Evolutionary conservation across 2,329 filamentous ascomycete genomes (phyloP), one percentile per base, ranked within the genome.

Genomic region (Colletotrichum truncatum): DNA sequence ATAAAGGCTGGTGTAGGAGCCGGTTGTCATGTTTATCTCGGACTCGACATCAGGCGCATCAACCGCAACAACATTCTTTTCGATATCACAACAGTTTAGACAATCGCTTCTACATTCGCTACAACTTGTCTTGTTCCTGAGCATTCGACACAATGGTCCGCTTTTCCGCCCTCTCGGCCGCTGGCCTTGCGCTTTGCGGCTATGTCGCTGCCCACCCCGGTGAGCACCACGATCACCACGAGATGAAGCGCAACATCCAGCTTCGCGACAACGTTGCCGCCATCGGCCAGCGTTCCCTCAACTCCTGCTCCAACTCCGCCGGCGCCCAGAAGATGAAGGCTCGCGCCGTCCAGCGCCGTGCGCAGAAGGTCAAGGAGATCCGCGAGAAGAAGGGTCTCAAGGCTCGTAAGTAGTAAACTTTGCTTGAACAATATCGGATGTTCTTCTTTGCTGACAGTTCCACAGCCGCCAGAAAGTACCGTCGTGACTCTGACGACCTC

Each of bases 321-420:
- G 74, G 76, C 55, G 74, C 77, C 18, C 76, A 77, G 55, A 77
- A 77, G 21, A 73, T 81, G 32, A 76, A 80, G 69, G 68, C 73
- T 46, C 75, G 76, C n/a, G 78, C 80, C 52, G 71, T 80, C 66
- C 70, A 77, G 64, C 79, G 81, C 38, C 79, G 81, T 53, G 76
- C 74, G 34, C 73, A 77, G 34, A 73, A 74, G 38, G 77, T 80
- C 30, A 73, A 78, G 63, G 71, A 74, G 36, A 70, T 82, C 54
- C 77, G 80, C 43, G 66, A 77, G 68, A 78, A 78, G 73, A 58
- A 51, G 53, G 60, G 60, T 14, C 60, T 63, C 36, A 63, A 38
- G 30, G 8, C 60, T 23, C 60, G 60, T 63, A 21, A 49, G 39
- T 21, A 38, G 58, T 54, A 21, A 12, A 10, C 4, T 6, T 6